Evolutionary conservation across 805 yeast genomes (phyloP), one percentile per base, ranked within the genome.

Genomic region (Debaryomyces maramus): DNA sequence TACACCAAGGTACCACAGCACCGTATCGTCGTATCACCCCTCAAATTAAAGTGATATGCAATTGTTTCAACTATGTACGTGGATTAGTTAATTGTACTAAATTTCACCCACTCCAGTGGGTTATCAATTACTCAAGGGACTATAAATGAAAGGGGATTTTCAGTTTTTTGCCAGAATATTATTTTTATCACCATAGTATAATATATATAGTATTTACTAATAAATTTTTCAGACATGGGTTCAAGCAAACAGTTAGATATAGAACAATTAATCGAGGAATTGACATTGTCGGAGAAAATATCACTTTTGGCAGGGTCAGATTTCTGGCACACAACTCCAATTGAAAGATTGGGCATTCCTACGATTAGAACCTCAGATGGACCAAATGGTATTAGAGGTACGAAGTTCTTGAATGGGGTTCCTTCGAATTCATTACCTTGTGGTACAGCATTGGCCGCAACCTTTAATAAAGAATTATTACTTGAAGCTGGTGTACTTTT

Each of bases 311-410:
- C 70, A 11, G 72, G 72, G 3, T 38, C 42, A 17, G 80, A 76
- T 52, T 65, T 63, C 53, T 77, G 81, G 80, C 79, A 75, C 53
- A 76, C 81, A 1, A 55, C 47, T 32, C 56, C 71, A 3, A 60
- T 76, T 18, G 58, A 56, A 23, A 47, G 73, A 29, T 55, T 73
- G 24, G 65, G 61, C 14, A 57, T 78, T 24, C 82, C 81, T 3
- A 57, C 75, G 0, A 50, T 79, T 5, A 65, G 82, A 48, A 56
- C 76, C 16, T 52, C 61, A 21, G 85, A 80, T 53, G 85, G 85
- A 14, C 85, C 85, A 34, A 80, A 80, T 51, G 85, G 85, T 46
- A 67, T 78, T 34, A 65, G 85, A 46, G 85, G 85, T 18, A 77
- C 80, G 15, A 68, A 61, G 31, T 77, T 78, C 51, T 75, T 77